phyloP scores from a whole-genome alignment of 208 protist genomes.

The Acanthamoeba castellanii region DNA sequence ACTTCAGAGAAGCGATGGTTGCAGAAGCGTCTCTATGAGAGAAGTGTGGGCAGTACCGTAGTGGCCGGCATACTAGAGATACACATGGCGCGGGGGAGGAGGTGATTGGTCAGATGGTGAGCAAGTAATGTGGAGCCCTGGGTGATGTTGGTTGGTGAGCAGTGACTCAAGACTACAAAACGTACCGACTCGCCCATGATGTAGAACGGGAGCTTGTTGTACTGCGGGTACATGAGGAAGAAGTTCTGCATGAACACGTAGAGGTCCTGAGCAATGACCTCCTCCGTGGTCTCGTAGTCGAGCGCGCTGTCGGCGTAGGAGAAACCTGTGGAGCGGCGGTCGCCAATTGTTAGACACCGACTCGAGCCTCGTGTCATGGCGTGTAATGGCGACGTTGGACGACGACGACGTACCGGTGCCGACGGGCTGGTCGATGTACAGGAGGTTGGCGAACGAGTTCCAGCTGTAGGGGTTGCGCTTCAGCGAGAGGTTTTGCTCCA shows the following conservation, averaged over 20 bases:
- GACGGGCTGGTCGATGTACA: constrained; percentile 70
- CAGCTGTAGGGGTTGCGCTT: constrained; percentile 47
- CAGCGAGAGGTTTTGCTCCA: constrained; percentile 26
- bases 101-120: not conserved
- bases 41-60: not conserved
- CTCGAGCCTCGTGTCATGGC: not conserved
- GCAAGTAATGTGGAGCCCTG: not conserved
- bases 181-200: constrained; percentile 64
- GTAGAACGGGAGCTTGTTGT: constrained; percentile 47
- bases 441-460: constrained; percentile 71
- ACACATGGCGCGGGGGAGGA: not conserved
- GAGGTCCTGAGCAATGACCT: constrained; percentile 47
- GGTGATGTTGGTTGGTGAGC: too few relatives aligned
- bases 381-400: not conserved
- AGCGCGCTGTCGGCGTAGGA: constrained; percentile 31
- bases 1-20: too few relatives aligned
- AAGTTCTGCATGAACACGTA: constrained; percentile 70
- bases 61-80: constrained; percentile 24
- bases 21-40: not conserved
- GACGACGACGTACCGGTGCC: constrained; percentile 19
- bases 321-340: not conserved
- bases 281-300: constrained; percentile 50
- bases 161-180: not conserved
- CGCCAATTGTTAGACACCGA: not conserved
- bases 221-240: constrained; percentile 56